Percentiles rank a stretch among this genome's conserved stretches.
Evolutionary conservation across 352 stramenopile species (phyloP).

Genomic region (Phytophthora sp.): DNA sequence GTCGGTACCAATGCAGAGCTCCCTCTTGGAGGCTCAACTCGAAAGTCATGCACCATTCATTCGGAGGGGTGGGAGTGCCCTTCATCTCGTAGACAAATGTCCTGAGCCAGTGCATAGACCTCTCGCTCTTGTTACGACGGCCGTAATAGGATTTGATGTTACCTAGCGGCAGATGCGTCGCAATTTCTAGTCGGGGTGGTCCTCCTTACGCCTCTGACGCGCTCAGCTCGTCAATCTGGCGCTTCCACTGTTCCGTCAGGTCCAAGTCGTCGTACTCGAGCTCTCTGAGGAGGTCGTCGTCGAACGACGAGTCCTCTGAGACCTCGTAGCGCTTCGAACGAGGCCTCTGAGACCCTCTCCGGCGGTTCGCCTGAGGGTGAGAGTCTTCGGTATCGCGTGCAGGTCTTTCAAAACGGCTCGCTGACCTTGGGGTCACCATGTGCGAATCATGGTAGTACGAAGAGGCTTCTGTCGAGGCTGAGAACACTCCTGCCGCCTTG

Average conservation of each 20-base stretch:
- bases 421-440: neutral
- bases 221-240: neutral
- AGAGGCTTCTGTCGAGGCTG: neutral
- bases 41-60: neutral
- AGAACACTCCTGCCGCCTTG: neutral
- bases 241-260: neutral
- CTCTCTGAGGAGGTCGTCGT: neutral
- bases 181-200: neutral
- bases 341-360: too few species aligned
- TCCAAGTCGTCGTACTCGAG: neutral
- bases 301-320: neutral
- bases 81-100: conserved; percentile 6
- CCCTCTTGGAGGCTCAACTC: conserved; percentile 3
- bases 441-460: neutral
- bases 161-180: neutral
- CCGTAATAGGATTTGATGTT: neutral
- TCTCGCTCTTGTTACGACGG: neutral
- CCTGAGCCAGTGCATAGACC: conserved; percentile 2
- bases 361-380: too few species aligned
- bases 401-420: neutral
- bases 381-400: neutral
- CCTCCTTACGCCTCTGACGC: neutral
- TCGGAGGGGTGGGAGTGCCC: neutral
- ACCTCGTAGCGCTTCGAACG: too few species aligned
- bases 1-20: neutral